Conservation (phyloP, 176 grass and related monocot genomes). For the Musa beccarii region DNA sequence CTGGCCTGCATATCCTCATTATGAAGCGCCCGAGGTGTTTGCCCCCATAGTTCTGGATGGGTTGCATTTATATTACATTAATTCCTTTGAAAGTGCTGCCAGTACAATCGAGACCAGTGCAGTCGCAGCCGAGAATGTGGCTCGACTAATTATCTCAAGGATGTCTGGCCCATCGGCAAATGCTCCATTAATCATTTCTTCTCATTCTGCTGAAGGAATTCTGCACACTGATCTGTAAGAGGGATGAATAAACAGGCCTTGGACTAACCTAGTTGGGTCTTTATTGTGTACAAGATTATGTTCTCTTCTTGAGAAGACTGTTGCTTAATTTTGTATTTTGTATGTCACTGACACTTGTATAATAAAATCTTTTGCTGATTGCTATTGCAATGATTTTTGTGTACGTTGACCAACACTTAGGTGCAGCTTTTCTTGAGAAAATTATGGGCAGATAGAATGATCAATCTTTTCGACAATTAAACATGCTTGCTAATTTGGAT, state of each 20-base stretch:
- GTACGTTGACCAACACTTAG: no score
- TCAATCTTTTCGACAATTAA: no score
- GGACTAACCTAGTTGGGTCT: no score
- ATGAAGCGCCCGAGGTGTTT: constrained; percentile 66
- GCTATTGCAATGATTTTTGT: no score
- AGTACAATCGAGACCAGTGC: constrained; percentile 77
- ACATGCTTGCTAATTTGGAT: no score
- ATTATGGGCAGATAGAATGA: no score
- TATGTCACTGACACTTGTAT: no score
- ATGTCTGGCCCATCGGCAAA: constrained; percentile 8
- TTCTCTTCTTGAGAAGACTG: no score
- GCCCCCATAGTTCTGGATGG: constrained; percentile 70
- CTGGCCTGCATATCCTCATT: constrained; percentile 91
- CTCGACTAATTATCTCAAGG: constrained; percentile 73
- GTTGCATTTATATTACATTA: constrained; percentile 89
- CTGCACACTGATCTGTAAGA: constrained; percentile 16
- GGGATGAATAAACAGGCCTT: background rate
- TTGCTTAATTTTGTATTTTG: no score
- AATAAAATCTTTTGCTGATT: no score
- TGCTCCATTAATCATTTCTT: constrained; percentile 11
- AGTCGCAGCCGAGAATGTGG: constrained; percentile 77
- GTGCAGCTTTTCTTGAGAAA: no score
- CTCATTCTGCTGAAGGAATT: constrained; percentile 6
- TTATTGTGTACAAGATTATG: no score
- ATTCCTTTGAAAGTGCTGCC: constrained; percentile 75